Conservation (phyloP, 495 filamentous ascomycete genomes). For the Penicillium salamii region DNA sequence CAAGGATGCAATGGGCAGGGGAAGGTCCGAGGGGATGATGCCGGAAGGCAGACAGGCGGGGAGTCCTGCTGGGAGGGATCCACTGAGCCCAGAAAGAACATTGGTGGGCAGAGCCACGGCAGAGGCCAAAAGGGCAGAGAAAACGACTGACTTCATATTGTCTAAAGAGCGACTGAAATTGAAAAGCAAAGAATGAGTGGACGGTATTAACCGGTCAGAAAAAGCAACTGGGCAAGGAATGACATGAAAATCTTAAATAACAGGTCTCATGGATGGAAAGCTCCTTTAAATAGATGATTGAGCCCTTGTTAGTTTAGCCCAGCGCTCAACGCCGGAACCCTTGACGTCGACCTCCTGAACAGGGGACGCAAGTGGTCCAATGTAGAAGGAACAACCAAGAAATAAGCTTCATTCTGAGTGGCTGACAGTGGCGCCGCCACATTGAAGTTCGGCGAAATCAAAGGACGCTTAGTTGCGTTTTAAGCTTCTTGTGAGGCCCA, state of each 20-base stretch:
- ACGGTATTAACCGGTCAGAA: constrained; percentile 24
- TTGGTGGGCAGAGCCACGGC: constrained; percentile 22
- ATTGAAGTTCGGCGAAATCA: constrained; percentile 7
- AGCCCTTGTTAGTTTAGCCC: not conserved
- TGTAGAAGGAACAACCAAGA: constrained; percentile 1
- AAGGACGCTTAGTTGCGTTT: constrained; percentile 6
- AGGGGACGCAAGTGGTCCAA: not conserved
- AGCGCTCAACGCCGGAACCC: not conserved
- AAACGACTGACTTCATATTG: constrained; percentile 27
- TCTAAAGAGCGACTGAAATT: constrained; percentile 21
- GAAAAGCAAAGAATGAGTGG: constrained; percentile 17
- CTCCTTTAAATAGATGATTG: constrained; percentile 11
- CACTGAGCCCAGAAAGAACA: constrained; percentile 2
- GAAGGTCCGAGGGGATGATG: constrained; percentile 9
- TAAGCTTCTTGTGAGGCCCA: constrained; percentile 20
- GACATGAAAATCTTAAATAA: constrained; percentile 19
- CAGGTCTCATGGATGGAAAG: not conserved
- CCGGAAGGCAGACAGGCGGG: constrained; percentile 18
- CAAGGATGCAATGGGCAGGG: constrained; percentile 6
- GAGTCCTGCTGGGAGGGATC: constrained; percentile 10
- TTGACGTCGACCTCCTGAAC: constrained; percentile 2
- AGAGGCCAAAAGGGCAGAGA: constrained; percentile 24
- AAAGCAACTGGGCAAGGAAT: constrained; percentile 19
- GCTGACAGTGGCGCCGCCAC: not conserved
- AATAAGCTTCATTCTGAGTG: constrained; percentile 8